Conservation (phyloP, 495 filamentous ascomycete species). For the Xylaria longipes region DNA sequence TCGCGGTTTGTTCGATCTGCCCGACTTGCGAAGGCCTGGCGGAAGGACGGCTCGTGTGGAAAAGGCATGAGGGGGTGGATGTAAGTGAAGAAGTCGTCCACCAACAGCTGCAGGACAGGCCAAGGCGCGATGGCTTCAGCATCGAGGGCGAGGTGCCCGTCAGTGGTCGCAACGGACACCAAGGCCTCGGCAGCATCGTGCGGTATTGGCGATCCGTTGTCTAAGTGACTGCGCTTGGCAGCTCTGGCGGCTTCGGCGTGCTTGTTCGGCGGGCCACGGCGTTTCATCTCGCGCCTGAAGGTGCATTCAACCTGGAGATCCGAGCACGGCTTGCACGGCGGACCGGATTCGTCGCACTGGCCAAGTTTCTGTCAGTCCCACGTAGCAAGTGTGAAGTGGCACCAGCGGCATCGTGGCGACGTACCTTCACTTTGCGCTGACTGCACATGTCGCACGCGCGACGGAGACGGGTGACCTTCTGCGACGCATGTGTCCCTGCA, state of each 20-base stretch:
- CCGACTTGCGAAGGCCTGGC: constrained; percentile 69
- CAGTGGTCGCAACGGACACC: constrained; percentile 46
- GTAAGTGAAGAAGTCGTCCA: constrained; percentile 91
- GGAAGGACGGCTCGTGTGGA: constrained; percentile 86
- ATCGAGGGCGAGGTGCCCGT: constrained; percentile 46
- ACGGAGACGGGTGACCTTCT: constrained; percentile 63
- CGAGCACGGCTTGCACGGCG: constrained; percentile 80
- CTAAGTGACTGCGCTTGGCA: constrained; percentile 57
- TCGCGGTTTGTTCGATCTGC: constrained; percentile 71
- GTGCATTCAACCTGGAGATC: constrained; percentile 85
- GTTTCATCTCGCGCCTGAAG: constrained; percentile 76
- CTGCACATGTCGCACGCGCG: constrained; percentile 88
- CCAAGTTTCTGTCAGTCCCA: constrained; percentile 27
- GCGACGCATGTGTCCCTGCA: constrained; percentile 17
- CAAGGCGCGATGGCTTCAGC: constrained; percentile 79
- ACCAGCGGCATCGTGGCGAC: neutral
- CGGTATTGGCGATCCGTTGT: constrained; percentile 48
- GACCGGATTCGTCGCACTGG: constrained; percentile 81
- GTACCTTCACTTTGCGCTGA: constrained; percentile 85
- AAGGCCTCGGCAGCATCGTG: constrained; percentile 60
- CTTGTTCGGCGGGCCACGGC: constrained; percentile 84
- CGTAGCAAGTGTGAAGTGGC: neutral
- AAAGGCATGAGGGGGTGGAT: constrained; percentile 87
- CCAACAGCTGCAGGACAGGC: constrained; percentile 66
- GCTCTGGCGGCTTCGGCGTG: constrained; percentile 76